Evolutionary conservation across 2,329 filamentous ascomycete species (phyloP).

Genomic region (Stemphylium lycopersici): DNA sequence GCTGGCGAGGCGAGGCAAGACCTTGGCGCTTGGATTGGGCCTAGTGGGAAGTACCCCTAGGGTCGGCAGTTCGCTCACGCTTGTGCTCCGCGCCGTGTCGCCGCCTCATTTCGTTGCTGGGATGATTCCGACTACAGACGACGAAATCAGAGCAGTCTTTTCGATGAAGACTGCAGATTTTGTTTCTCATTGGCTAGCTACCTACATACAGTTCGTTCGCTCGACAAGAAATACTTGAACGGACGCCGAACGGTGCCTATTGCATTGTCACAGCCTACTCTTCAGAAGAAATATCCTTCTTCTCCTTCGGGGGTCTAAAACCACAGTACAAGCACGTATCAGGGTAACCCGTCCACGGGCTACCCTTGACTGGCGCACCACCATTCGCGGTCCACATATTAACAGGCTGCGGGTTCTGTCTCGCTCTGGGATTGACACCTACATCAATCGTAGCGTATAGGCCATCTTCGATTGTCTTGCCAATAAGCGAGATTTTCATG

Average conservation of each 20-base stretch:
- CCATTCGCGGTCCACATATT: slow-evolving; percentile 38
- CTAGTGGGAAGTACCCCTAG: background rate
- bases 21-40: background rate
- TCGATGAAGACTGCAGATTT: background rate
- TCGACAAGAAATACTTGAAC: background rate
- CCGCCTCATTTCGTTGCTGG: background rate
- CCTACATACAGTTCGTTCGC: background rate
- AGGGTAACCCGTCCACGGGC: slow-evolving; percentile 38
- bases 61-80: background rate
- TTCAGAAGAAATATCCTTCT: no score
- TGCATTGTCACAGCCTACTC: background rate
- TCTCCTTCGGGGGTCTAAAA: no score
- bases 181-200: background rate
- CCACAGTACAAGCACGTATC: slow-evolving; percentile 9
- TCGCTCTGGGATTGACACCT: slow-evolving; percentile 38
- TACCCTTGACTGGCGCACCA: slow-evolving; percentile 31
- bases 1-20: background rate
- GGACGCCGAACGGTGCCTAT: background rate
- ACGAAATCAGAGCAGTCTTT: no score
- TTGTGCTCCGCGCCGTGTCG: background rate
- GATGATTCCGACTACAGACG: no score
- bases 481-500: slow-evolving; percentile 63
- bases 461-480: slow-evolving; percentile 46
- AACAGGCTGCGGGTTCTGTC: slow-evolving; percentile 35
- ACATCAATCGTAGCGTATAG: slow-evolving; percentile 42